A percentile compares a stretch with the other conserved stretches of the same genome.
Evolutionary conservation across 1,284 basidiomycete genomes (phyloP).

Genomic region (Calocybe gambosa): DNA sequence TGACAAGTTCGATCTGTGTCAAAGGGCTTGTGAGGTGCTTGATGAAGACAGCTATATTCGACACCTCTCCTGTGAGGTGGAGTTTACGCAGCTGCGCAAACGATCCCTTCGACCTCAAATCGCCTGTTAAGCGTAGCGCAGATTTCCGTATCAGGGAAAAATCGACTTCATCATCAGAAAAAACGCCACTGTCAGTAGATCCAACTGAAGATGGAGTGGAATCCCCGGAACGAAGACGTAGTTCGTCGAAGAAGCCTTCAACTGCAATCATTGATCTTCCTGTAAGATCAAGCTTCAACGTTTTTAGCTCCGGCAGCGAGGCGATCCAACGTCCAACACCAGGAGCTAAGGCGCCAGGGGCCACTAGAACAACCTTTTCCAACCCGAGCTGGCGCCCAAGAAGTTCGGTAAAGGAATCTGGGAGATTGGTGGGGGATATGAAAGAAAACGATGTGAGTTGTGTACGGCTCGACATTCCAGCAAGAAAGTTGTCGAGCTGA

Average conservation of each 20-base stretch:
- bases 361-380: constrained; percentile 57
- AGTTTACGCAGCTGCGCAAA: constrained; percentile 55
- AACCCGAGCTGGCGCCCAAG: constrained; percentile 51
- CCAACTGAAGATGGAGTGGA: constrained; percentile 60
- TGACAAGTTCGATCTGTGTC: constrained; percentile 58
- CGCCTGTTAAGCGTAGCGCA: constrained; percentile 51
- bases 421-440: constrained; percentile 58
- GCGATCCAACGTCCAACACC: constrained; percentile 66
- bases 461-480: constrained; percentile 53
- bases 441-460: constrained; percentile 62
- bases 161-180: constrained; percentile 67
- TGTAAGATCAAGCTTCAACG: constrained; percentile 63
- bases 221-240: constrained; percentile 54
- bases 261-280: constrained; percentile 59
- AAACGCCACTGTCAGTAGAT: constrained; percentile 67
- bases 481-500: constrained; percentile 55
- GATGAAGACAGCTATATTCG: constrained; percentile 63
- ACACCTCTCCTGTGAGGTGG: constrained; percentile 60
- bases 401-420: constrained; percentile 62
- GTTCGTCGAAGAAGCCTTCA: constrained; percentile 71
- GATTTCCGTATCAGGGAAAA: constrained; percentile 66
- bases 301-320: constrained; percentile 50
- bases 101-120: constrained; percentile 42
- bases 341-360: constrained; percentile 62
- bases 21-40: constrained; percentile 58